A percentile compares a stretch with the other conserved stretches of the same genome.
These are phyloP conservation scores for Tephrocybe rancida DNA, from an alignment of 768 basidiomycete genomes.

Conservation along the genomic window DNA sequence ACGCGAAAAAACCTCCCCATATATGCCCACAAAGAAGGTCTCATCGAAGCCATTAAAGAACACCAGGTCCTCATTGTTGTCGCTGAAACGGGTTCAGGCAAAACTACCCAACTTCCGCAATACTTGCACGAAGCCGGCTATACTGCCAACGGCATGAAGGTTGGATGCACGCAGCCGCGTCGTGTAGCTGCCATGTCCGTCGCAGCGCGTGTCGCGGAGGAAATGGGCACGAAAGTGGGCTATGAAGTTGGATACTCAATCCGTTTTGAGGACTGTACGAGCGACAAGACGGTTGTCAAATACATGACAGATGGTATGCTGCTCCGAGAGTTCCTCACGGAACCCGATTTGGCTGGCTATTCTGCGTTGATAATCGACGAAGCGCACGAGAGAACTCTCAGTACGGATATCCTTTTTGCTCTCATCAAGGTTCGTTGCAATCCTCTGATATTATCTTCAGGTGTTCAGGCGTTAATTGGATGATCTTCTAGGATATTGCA, in stretches of 20 bases:
- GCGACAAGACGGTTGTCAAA: constrained; percentile 97
- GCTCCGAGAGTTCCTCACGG: constrained; percentile 94
- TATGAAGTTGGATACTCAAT: constrained; percentile 99
- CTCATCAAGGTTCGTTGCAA: constrained; percentile 86
- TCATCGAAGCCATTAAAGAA: constrained; percentile 85
- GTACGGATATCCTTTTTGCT: constrained; percentile 98
- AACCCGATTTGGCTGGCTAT: constrained; percentile 95
- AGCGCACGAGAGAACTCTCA: constrained; percentile 96
- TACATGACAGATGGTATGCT: constrained; percentile 99
- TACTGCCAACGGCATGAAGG: constrained; percentile 81
- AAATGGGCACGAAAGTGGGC: constrained; percentile 96
- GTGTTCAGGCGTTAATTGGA: constrained; percentile 32
- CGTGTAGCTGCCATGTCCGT: constrained; percentile 99
- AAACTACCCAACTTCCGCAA: constrained; percentile 97
- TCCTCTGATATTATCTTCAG: constrained; percentile 21
- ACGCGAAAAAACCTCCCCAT: constrained; percentile 94
- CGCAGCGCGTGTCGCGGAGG: constrained; percentile 97
- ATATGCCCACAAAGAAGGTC: constrained; percentile 83
- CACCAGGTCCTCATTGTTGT: constrained; percentile 97
- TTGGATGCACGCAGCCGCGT: constrained; percentile 97
- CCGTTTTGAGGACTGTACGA: constrained; percentile 99
- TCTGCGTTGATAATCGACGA: constrained; percentile 97
- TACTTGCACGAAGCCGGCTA: constrained; percentile 98
- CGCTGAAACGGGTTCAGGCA: constrained; percentile 98
- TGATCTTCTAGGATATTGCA: constrained; percentile 80